Percentiles rank a stretch among this genome's conserved stretches.
phyloP scores from a whole-genome alignment of 371 early-diverging fungal species.

The Syncephalis plumigaleata region DNA sequence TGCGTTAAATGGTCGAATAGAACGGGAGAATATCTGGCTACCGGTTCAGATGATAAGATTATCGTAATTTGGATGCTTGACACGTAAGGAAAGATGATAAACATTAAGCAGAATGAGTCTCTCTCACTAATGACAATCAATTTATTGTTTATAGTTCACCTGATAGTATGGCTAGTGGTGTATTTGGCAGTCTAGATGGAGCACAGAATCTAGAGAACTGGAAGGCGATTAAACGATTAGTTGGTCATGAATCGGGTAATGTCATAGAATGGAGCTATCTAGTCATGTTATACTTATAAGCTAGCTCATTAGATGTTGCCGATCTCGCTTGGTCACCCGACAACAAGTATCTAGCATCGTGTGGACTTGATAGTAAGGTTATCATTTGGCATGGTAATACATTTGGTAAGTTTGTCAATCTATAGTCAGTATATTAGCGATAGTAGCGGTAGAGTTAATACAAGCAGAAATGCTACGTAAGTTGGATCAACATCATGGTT shows the following conservation, averaged over 20 bases:
- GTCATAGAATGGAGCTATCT: not conserved
- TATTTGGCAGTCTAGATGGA: constrained; percentile 33
- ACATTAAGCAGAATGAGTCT: not conserved
- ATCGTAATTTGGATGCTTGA: constrained; percentile 85
- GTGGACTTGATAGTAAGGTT: constrained; percentile 72
- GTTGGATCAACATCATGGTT: constrained; percentile 61
- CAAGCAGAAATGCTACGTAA: constrained; percentile 31
- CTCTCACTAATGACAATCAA: not conserved
- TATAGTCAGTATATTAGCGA: not conserved
- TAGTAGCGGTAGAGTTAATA: not conserved
- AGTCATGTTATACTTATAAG: not conserved
- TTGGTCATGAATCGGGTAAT: constrained; percentile 80
- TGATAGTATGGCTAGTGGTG: constrained; percentile 19
- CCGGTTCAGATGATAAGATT: constrained; percentile 76
- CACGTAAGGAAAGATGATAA: constrained; percentile 17
- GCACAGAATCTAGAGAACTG: constrained; percentile 50
- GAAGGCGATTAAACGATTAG: constrained; percentile 58
- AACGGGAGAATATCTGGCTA: constrained; percentile 63
- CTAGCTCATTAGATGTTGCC: constrained; percentile 44
- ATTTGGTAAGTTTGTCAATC: constrained; percentile 34
- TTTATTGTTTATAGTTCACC: constrained; percentile 10
- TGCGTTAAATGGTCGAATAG: constrained; percentile 75
- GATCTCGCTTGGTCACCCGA: constrained; percentile 93
- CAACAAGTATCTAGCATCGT: constrained; percentile 72
- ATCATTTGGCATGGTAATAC: constrained; percentile 71